Conservation (phyloP, 768 basidiomycete genomes). For the Rubroboletus satanas region DNA sequence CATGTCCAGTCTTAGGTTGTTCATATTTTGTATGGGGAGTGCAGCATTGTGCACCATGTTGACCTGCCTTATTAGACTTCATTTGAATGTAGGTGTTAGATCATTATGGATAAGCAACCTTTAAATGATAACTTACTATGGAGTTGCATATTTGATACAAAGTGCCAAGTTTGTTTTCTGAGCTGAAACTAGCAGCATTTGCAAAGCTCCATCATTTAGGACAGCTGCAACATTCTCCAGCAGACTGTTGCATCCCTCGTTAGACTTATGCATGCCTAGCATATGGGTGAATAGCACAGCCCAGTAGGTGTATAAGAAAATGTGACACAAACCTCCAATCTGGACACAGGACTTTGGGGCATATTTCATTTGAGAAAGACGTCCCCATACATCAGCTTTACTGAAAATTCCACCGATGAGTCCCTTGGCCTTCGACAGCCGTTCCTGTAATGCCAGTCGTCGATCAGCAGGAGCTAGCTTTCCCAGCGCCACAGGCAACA, state of each 20-base stretch:
- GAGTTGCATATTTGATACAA: slow-evolving; percentile 1
- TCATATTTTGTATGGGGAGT: background rate
- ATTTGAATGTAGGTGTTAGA: background rate
- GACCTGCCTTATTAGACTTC: background rate
- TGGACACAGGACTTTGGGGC: background rate
- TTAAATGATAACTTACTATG: background rate
- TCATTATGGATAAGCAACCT: too few species aligned
- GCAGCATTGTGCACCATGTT: background rate
- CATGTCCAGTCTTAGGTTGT: too few species aligned
- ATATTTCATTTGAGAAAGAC: background rate
- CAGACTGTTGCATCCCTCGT: background rate
- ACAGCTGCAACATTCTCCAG: background rate
- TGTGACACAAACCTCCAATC: background rate
- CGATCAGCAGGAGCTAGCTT: background rate
- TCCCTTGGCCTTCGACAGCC: background rate
- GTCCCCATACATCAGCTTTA: background rate
- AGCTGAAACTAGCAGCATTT: slow-evolving; percentile 1
- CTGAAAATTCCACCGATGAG: background rate
- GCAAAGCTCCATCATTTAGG: background rate
- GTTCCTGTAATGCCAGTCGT: background rate
- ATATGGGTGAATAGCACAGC: background rate
- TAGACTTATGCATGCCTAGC: background rate
- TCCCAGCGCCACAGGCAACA: background rate
- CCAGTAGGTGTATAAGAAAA: background rate
- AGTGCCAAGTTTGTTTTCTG: background rate